phyloP scores from a whole-genome alignment of 2,329 filamentous ascomycete genomes.

The Fusarium sp. region DNA sequence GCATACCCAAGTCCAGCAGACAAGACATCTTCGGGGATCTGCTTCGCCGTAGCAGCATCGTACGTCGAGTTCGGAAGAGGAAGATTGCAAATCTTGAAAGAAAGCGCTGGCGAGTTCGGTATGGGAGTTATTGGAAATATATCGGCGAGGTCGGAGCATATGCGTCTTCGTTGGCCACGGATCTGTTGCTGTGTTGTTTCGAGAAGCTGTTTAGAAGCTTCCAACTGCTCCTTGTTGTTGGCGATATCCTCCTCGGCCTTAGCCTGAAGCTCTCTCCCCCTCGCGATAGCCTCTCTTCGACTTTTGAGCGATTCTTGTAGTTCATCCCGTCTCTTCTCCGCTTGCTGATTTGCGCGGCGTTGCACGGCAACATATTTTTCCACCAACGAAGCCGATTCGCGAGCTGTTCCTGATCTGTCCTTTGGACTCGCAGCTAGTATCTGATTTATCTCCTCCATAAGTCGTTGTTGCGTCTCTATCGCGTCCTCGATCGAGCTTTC shows the following conservation, averaged over 20 bases:
- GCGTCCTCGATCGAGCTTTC: slow-evolving; percentile 94
- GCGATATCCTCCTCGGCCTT: slow-evolving; percentile 71
- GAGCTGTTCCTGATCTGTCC: slow-evolving; percentile 60
- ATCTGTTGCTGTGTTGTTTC: slow-evolving; percentile 72
- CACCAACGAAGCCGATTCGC: slow-evolving; percentile 62
- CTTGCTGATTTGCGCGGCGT: slow-evolving; percentile 72
- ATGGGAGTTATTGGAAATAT: slow-evolving; percentile 85
- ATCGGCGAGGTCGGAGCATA: slow-evolving; percentile 82
- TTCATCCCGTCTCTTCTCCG: slow-evolving; percentile 73
- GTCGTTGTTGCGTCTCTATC: slow-evolving; percentile 77
- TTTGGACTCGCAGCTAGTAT: slow-evolving; percentile 59
- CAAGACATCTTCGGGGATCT: slow-evolving; percentile 75
- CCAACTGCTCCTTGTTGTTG: slow-evolving; percentile 70
- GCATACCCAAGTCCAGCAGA: slow-evolving; percentile 87
- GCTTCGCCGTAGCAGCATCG: slow-evolving; percentile 60
- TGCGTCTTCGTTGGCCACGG: slow-evolving; percentile 87
- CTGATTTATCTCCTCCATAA: slow-evolving; percentile 82
- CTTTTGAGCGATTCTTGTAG: slow-evolving; percentile 74
- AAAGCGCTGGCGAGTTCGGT: slow-evolving; percentile 69
- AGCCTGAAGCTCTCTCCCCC: slow-evolving; percentile 70
- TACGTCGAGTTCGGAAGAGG: slow-evolving; percentile 85
- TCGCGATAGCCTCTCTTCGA: slow-evolving; percentile 75
- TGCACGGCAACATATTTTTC: slow-evolving; percentile 71
- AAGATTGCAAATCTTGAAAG: slow-evolving; percentile 86
- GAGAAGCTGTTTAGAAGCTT: slow-evolving; percentile 66